Evolutionary conservation across 371 early-diverging fungal species (phyloP), one percentile per base, ranked within the genome.

Genomic region (Mortierella sp.): DNA sequence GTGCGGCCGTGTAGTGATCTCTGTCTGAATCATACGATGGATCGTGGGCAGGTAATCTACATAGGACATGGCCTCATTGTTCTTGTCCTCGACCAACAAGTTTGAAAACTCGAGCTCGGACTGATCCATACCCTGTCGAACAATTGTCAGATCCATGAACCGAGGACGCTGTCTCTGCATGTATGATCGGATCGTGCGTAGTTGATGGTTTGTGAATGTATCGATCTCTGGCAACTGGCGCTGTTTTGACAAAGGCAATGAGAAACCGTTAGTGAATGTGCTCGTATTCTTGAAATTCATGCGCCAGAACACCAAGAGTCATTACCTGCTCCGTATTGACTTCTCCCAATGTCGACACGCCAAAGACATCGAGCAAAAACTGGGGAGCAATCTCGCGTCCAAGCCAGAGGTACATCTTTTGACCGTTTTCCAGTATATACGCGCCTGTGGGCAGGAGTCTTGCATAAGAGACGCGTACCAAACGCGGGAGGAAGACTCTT

Each of bases 11-110:
- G 65, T 40, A 8, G 76, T 85, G 80, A 87, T 87, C 81, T 94
- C 94, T 21, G 67, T 83, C 76, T 94, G 94, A 60, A 93, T 92
- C 79, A 90, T 92, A 63, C 92, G 86, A 78, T 98, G 98, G 54
- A 96, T 88, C 46, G 86, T 79, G 58, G 94, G 93, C 27, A 98
- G 79, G 67, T 91, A 97, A 74, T 98, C 98, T 9, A 97, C 95
- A 78, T 98, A 98, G 25, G 87, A 90, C 92, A 93, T 86, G 54
- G 88, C 89, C 54, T 90, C 93, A 54, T 87, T 88, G 51, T 90
- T 91, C 74, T 92, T 92, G 69, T 95, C 96, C 72, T 96, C 95
- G 16, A 89, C 78, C 59, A 96, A 63, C 39, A 83, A 72, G 19
- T 83, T 83, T 34, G 80, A 77, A 59, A 94, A 88, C 58, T 89